Conservation (phyloP, 140 eudicot species). For the Oenanthe javanica region DNA sequence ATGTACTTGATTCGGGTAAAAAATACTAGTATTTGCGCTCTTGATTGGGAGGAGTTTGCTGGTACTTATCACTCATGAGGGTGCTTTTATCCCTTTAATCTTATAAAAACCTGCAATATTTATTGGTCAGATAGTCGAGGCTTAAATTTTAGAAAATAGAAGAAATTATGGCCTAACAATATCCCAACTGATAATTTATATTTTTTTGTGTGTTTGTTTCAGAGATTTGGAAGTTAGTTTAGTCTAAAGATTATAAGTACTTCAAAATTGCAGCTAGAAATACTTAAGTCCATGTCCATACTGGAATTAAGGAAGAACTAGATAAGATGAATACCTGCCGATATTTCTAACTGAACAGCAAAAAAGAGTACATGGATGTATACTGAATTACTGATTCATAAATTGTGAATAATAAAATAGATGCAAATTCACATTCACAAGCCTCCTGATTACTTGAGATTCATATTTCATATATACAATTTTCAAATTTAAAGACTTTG, state of each 20-base stretch:
- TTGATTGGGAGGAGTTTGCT: background rate
- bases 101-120: background rate
- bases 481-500: background rate
- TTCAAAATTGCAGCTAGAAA: too few relatives aligned
- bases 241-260: too few relatives aligned
- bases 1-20: background rate
- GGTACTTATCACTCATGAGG: background rate
- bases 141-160: too few relatives aligned
- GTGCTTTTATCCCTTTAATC: background rate
- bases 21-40: background rate
- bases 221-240: background rate
- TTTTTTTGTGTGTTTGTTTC: background rate
- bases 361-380: too few relatives aligned
- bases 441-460: background rate
- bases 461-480: background rate
- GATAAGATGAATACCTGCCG: too few relatives aligned
- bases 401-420: background rate
- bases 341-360: too few relatives aligned
- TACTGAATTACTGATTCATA: background rate
- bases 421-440: background rate
- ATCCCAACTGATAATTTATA: background rate
- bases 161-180: background rate
- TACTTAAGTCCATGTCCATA: too few relatives aligned
- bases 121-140: background rate
- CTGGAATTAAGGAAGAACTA: too few relatives aligned